Base-by-base conservation (phyloP, 2,329 filamentous ascomycete species). In the Penicillium sp. region DNA sequence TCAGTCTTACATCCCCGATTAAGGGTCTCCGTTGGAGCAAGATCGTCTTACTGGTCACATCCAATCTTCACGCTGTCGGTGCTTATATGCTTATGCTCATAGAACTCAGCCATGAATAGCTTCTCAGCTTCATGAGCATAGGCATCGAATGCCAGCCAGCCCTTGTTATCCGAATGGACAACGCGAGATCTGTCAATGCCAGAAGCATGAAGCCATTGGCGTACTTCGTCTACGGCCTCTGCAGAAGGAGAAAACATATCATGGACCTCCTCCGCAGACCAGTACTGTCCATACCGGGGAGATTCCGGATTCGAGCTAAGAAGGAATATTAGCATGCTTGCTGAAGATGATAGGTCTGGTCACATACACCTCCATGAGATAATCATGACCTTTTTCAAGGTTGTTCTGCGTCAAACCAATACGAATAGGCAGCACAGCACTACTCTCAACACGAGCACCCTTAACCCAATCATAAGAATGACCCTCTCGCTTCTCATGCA, bases 111-210 rank as follows among this genome's bases (percentile, higher is more conserved):
- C 53, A 73, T 71, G 39, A 82, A 69, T 14, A 82, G 68, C 16
- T 63, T 60, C 60, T 81, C 78, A 5, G 76, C 72, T 58, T 82
- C 75, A 28, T 71, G 65, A 3, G 75, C 74, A 5, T 76, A 76
- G 7, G 77, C 77, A 45, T 79, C 71, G 57, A 82, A 80, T 9
- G 71, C 66, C 16, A 81, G 58, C 77, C 78, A 81, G 40, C 74
- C 74, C 43, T 74, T 72, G 23, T 74, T 74, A 34, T 71, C 68
- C 0, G 78, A 77, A 35, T 78, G 71, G 32, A 65, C 66, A 35
- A 82, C 69, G 4, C 77, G 71, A 3, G 68, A 66, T 2, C 62
- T 59, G 14, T 69, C 57, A 35, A 84, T 77, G 6, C 80, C 81
- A 18, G 74, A 71, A 4, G 64, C 60, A 16, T 69, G 61, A n/a